Conservation (phyloP, 108 stramenopile species). For the Nitzschia sp. region DNA sequence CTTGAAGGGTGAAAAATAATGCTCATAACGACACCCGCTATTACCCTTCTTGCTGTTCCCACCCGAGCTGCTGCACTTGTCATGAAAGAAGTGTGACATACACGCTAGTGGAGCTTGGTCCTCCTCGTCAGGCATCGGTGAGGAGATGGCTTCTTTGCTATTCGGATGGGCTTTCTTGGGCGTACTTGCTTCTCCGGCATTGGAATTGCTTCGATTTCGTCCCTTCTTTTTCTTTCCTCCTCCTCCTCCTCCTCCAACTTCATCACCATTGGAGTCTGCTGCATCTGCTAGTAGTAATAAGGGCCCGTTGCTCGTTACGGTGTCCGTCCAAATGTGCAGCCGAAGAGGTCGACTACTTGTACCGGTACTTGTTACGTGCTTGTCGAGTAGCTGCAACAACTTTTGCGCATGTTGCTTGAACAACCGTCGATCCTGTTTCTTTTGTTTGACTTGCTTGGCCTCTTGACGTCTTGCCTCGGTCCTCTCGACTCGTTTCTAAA, state of each 20-base stretch:
- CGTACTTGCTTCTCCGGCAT: background rate
- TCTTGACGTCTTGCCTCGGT: constrained; percentile 37
- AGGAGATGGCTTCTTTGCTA: constrained; percentile 21
- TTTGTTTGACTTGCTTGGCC: constrained; percentile 42
- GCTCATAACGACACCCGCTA: constrained; percentile 9
- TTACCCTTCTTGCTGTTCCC: background rate
- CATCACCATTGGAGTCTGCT: background rate
- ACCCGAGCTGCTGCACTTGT: constrained; percentile 7
- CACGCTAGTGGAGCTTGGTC: constrained; percentile 10
- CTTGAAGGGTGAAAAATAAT: constrained; percentile 5
- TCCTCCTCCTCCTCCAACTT: background rate
- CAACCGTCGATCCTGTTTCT: constrained; percentile 17
- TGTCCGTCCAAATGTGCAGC: background rate
- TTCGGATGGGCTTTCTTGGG: constrained; percentile 22
- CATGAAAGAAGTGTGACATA: constrained; percentile 20
- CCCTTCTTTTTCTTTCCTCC: background rate
- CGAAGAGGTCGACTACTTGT: background rate
- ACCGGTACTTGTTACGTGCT: constrained; percentile 3
- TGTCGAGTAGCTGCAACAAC: constrained; percentile 31
- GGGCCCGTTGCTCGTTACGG: background rate
- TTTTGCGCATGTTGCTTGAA: constrained; percentile 35
- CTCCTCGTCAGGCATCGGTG: background rate
- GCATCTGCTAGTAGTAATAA: background rate
- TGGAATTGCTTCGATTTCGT: background rate
- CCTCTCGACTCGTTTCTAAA: constrained; percentile 24